A percentile compares a stretch with the other conserved stretches of the same genome.
These are phyloP conservation scores for Drosera capensis DNA, from an alignment of 148 eudicot genomes.

Conservation along the genomic window DNA sequence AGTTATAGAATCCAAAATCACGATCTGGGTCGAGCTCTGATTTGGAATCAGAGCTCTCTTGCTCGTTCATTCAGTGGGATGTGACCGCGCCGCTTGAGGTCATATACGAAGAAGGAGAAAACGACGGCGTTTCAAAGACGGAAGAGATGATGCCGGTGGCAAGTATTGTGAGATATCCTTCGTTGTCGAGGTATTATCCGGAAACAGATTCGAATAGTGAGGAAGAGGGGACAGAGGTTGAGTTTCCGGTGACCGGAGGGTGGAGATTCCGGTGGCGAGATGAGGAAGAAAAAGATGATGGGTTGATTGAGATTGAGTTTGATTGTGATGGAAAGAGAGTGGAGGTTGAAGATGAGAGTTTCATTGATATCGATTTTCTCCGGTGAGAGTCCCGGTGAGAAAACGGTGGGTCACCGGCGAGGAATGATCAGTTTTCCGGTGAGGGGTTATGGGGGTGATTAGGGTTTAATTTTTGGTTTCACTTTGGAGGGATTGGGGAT, in stretches of 20 bases:
- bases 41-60: conserved; percentile 1
- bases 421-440: not conserved
- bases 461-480: too few relatives aligned
- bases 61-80: conserved; percentile 35
- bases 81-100: conserved; percentile 66
- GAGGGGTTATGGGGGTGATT: too few relatives aligned
- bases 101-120: conserved; percentile 40
- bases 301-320: conserved; percentile 56
- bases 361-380: conserved; percentile 60
- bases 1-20: not conserved
- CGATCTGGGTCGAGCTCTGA: not conserved
- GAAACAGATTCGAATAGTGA: conserved; percentile 37
- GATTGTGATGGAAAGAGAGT: conserved; percentile 14
- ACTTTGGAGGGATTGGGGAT: too few relatives aligned
- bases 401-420: not conserved
- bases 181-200: conserved; percentile 46
- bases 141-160: not conserved
- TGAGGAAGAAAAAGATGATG: conserved; percentile 30
- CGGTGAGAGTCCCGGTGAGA: not conserved
- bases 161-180: conserved; percentile 25
- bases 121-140: conserved; percentile 8
- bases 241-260: conserved; percentile 11
- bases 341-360: conserved; percentile 46
- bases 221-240: conserved; percentile 32
- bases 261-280: conserved; percentile 35